These are phyloP conservation scores for Diphasiastrum complanatum DNA, from an alignment of 83 land plant genomes.

Conservation along the genomic window DNA sequence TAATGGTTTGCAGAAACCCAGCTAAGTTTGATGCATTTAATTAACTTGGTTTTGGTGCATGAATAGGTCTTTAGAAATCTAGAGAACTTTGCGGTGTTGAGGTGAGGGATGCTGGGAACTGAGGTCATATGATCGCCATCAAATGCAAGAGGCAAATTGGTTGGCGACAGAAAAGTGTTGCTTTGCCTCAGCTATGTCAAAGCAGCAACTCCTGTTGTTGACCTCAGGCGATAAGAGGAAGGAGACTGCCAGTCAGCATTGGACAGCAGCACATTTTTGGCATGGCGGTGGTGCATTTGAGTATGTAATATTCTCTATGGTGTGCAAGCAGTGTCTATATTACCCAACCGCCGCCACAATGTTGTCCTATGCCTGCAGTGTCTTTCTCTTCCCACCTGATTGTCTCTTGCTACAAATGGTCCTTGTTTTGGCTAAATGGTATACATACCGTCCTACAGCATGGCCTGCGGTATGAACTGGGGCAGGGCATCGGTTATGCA, in stretches of 20 bases:
- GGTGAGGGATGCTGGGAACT: too few relatives aligned
- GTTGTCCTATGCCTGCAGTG: conserved; percentile 16
- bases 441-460: too few relatives aligned
- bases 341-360: conserved; percentile 33
- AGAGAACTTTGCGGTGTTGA: too few relatives aligned
- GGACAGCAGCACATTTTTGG: conserved; percentile 42
- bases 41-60: too few relatives aligned
- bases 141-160: not conserved
- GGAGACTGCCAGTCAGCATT: conserved; percentile 87
- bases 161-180: not conserved
- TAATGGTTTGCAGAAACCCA: too few relatives aligned
- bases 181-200: not conserved
- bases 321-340: conserved; percentile 12
- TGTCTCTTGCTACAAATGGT: conserved; percentile 23
- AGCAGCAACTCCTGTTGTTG: not conserved
- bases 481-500: too few relatives aligned
- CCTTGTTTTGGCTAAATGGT: too few relatives aligned
- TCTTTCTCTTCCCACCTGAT: conserved; percentile 30
- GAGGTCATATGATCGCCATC: too few relatives aligned
- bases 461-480: too few relatives aligned
- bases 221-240: not conserved
- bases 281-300: conserved; percentile 39
- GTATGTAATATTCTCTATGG: conserved; percentile 5
- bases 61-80: too few relatives aligned
- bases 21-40: too few relatives aligned